These are phyloP conservation scores for Salvia hispanica DNA, from an alignment of 257 asterid species.

Conservation along the genomic window DNA sequence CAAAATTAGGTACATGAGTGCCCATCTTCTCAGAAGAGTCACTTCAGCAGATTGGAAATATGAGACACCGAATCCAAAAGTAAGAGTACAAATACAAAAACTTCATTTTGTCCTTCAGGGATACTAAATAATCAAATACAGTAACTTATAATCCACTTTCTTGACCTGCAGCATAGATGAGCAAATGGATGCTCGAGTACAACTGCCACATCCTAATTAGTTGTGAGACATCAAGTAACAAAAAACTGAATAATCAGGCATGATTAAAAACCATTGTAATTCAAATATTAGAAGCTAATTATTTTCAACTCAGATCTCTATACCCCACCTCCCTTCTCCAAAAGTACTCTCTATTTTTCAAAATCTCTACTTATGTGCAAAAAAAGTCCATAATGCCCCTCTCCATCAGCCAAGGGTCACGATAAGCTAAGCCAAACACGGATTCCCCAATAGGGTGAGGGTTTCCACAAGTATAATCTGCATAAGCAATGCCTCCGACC, in stretches of 20 bases:
- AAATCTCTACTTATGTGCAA: conserved; percentile 1
- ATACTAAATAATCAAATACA: conserved; percentile 1
- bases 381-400: conserved; percentile 13
- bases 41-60: not conserved
- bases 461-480: conserved; percentile 2
- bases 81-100: not conserved
- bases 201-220: not conserved
- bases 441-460: conserved; percentile 19
- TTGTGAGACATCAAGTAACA: conserved; percentile 1
- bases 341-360: conserved; percentile 17
- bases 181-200: conserved; percentile 5
- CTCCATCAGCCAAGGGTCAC: conserved; percentile 7
- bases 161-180: conserved; percentile 14
- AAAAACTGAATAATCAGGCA: conserved; percentile 9
- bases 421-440: conserved; percentile 1
- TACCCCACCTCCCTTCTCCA: not conserved
- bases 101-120: conserved; percentile 13
- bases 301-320: conserved; percentile 26
- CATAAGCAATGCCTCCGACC: conserved; percentile 18
- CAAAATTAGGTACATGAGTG: not conserved
- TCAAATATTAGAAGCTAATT: not conserved
- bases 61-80: not conserved
- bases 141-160: not conserved
- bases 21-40: conserved; percentile 14
- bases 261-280: conserved; percentile 8